These are phyloP conservation scores for Monosporascus cannonballus DNA, from an alignment of 2,329 filamentous ascomycete species.

Conservation along the genomic window DNA sequence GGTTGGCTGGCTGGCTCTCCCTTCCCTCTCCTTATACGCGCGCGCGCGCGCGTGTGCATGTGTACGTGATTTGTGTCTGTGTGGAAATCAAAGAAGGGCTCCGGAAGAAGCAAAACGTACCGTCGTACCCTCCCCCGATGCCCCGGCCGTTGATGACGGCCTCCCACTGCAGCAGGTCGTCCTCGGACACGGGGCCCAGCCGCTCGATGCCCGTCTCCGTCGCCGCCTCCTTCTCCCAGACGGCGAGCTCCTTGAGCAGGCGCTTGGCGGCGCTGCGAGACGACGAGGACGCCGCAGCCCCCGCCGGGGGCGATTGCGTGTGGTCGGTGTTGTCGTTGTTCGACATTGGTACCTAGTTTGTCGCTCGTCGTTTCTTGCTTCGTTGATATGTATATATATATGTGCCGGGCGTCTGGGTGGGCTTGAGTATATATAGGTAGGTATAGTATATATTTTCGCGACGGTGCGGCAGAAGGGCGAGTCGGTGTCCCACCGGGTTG, in stretches of 20 bases:
- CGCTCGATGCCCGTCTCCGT: slow-evolving; percentile 52
- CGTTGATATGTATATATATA: background rate
- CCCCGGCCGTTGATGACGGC: slow-evolving; percentile 54
- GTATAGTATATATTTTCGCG: too few relatives aligned
- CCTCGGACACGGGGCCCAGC: slow-evolving; percentile 47
- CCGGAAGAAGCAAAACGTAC: slow-evolving; percentile 27
- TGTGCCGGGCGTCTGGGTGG: too few relatives aligned
- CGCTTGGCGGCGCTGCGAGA: slow-evolving; percentile 47
- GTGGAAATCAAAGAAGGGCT: background rate
- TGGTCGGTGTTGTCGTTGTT: background rate
- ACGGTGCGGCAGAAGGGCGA: too few relatives aligned
- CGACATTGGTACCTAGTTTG: background rate
- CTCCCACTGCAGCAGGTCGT: slow-evolving; percentile 53
- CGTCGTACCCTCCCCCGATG: slow-evolving; percentile 50
- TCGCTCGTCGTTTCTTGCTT: background rate
- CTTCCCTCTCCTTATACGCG: too few relatives aligned
- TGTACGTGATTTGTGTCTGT: background rate
- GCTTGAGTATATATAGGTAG: too few relatives aligned
- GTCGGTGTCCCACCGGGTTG: too few relatives aligned
- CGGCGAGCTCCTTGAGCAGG: slow-evolving; percentile 52
- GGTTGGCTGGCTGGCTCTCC: too few relatives aligned
- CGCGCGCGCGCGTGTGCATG: background rate
- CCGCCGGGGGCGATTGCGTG: slow-evolving; percentile 1
- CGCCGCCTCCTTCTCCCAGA: slow-evolving; percentile 42
- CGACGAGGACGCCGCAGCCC: slow-evolving; percentile 14